phyloP scores from a whole-genome alignment of 2,329 filamentous ascomycete species.

The Fusarium falciforme region DNA sequence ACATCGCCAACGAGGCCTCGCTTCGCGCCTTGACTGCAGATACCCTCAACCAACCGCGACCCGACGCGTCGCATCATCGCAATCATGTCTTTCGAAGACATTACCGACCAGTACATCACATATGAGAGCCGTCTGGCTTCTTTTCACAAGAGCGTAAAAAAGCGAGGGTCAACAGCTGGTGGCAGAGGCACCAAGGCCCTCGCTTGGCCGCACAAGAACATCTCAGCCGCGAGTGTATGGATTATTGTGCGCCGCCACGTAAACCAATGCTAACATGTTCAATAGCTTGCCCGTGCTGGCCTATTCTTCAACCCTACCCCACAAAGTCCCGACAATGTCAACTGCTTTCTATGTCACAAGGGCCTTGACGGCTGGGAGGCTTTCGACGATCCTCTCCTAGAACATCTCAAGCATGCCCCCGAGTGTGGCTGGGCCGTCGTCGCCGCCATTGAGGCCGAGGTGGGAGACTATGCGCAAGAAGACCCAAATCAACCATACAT shows the following conservation, averaged over 20 bases:
- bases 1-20: conserved; percentile 10
- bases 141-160: conserved; percentile 77
- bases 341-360: conserved; percentile 88
- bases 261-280: conserved; percentile 36
- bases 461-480: conserved; percentile 72
- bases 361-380: conserved; percentile 93
- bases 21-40: conserved; percentile 33
- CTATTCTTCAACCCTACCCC: conserved; percentile 87
- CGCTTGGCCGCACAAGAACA: conserved; percentile 79
- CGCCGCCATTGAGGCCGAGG: conserved; percentile 69
- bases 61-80: conserved; percentile 33
- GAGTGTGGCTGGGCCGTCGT: conserved; percentile 90
- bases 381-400: conserved; percentile 82
- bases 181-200: conserved; percentile 63
- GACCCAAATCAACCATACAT: conserved; percentile 80
- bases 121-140: conserved; percentile 83
- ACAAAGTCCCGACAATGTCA: conserved; percentile 85
- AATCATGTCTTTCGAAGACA: conserved; percentile 50
- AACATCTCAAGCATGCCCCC: conserved; percentile 86
- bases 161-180: conserved; percentile 75
- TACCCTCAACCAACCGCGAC: conserved; percentile 29
- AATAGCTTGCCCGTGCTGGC: conserved; percentile 86
- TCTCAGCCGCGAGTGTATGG: conserved; percentile 47
- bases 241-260: conserved; percentile 4
- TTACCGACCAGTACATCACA: conserved; percentile 65